Base-by-base conservation (phyloP, 805 yeast genomes). In the Candida bentonensis region DNA sequence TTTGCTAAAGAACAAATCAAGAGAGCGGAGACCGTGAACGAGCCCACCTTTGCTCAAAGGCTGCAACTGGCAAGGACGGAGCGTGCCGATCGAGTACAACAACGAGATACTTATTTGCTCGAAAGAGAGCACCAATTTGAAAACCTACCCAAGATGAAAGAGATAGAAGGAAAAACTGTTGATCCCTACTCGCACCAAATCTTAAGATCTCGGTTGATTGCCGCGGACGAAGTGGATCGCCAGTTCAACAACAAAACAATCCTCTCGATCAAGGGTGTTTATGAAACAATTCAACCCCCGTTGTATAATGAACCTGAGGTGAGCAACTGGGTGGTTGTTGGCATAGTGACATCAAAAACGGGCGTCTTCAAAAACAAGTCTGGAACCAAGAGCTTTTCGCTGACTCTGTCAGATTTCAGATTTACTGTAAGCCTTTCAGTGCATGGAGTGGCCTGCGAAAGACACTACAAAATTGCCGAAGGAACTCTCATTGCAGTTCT, bases 241-340 rank as follows among this genome's bases (percentile, higher is more conserved):
- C 36, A 30, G 17, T 30, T 30, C 20, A 9, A 30, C 5, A 17
- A 30, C 20, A 30, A 30, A n/a, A 15, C 11, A 13, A 17, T 30
- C n/a, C 17, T 30, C 7, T 9, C 36, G n/a, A 30, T 30, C 20
- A 30, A 30, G 17, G 36, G 36, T 5, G 36, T 30, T 30, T 30
- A 15, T n/a, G 36, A 30, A 13, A 15, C 36, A 9, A 30, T 30
- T 15, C 20, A 58, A 23, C 80, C 92, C 2, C 92, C 95, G 0
- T 66, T 73, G 20, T 87, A 73, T 55, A 57, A 62, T 3, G 82
- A 82, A 41, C 95, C 95, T 0, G 62, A 63, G 1, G 79, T 79
- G 53, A 62, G 80, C 2, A 87, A 88, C 56, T 87, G 86, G 82
- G 79, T 79, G n/a, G 71, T 78, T 1, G 54, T 80, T n/a, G 96